Evolutionary conservation across 2,329 filamentous ascomycete species (phyloP), one percentile per base, ranked within the genome.

Genomic region (Pyricularia pennisetigena): DNA sequence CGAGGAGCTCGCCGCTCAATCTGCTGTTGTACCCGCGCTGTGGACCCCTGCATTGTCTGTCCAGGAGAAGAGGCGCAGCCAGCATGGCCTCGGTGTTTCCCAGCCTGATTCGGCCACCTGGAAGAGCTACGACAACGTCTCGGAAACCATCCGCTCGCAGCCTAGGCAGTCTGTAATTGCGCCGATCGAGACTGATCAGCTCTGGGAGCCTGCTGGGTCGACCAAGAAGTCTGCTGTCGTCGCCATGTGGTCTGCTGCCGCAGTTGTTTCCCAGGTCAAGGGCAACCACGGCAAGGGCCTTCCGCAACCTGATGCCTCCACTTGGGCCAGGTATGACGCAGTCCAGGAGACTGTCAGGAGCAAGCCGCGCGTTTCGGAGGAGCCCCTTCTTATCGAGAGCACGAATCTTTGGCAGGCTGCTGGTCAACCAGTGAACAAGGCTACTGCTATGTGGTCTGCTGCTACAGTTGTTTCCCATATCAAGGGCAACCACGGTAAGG

Each of bases 381-480:
- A 72, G 30, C 71, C 75, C 23, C 76, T 82, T 32, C 63, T 65
- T 8, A 80, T 82, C 59, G 68, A 76, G 65, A 81, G 78, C 71
- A 72, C 73, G 10, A 71, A 72, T 35, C 75, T 82, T 57, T 83
- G 82, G 81, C 75, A 78, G 68, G 24, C 35, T 26, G 35, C 41
- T 49, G 49, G 24, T 10, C 35, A 5, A 24, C 14, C 24, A 16
- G 35, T 12, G 65, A 23, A 26, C 16, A 57, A 26, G 41, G 14
- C 26, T 4, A 30, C 14, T 20, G 20, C 29, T 16, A 26, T 66
- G 65, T 66, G 65, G 65, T 57, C 32, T 41, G 32, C 32, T 41
- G 32, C 32, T 41, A 16, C 12, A 41, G 32, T 41, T 41, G 14
- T 41, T 41, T 41, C 32, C 32, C 32, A 41, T 41, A 14, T 41